Evolutionary conservation across 306 rosid genomes (phyloP).

Genomic region (Ochetophila trinervis): DNA sequence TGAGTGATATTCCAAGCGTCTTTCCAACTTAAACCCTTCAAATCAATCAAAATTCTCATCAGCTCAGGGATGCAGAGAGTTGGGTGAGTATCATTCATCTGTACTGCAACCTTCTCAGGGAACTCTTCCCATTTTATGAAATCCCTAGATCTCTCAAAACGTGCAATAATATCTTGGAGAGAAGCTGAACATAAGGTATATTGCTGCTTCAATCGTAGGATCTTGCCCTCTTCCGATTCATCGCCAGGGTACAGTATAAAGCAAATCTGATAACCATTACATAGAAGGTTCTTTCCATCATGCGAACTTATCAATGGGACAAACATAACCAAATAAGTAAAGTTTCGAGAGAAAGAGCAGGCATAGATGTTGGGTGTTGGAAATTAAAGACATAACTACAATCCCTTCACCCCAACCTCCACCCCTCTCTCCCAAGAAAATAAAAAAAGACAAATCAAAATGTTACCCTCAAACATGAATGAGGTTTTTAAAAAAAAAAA

Average conservation of each 20-base stretch:
- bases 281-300: slow-evolving; percentile 20
- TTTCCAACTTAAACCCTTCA: slow-evolving; percentile 82
- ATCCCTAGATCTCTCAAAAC: slow-evolving; percentile 84
- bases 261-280: slow-evolving; percentile 60
- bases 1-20: slow-evolving; percentile 95
- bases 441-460: too few species aligned
- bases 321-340: not conserved
- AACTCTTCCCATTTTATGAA: slow-evolving; percentile 74
- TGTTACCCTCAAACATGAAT: too few species aligned
- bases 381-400: not conserved
- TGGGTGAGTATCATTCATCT: slow-evolving; percentile 99
- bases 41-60: slow-evolving; percentile 80
- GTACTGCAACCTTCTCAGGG: slow-evolving; percentile 92
- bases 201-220: slow-evolving; percentile 94
- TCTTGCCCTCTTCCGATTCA: slow-evolving; percentile 83
- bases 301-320: slow-evolving; percentile 13
- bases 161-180: slow-evolving; percentile 90
- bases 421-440: too few species aligned
- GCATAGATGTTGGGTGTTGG: not conserved
- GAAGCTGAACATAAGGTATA: slow-evolving; percentile 96
- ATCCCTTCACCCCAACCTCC: too few species aligned
- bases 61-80: slow-evolving; percentile 98
- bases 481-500: too few species aligned
- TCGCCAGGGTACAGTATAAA: slow-evolving; percentile 93
- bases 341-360: not conserved